Evolutionary conservation across 2,329 filamentous ascomycete genomes (phyloP), one percentile per base, ranked within the genome.

Genomic region (Venturiaceae sp.): DNA sequence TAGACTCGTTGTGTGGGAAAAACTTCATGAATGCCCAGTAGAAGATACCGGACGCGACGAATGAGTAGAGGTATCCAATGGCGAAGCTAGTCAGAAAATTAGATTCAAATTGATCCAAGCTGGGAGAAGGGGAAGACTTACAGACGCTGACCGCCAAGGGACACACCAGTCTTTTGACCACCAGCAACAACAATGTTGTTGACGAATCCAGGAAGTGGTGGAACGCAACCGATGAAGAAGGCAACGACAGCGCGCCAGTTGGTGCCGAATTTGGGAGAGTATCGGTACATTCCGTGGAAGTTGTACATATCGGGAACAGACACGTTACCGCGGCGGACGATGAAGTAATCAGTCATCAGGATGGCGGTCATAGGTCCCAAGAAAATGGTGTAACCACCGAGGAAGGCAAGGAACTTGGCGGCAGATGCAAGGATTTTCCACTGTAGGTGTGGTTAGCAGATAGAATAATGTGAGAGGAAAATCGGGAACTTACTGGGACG

Each of bases 1-100:
- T 63, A 5, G 69, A 68, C n/a, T 60, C 63, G 28, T 64, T 67
- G 8, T 68, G 64, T 26, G 68, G 67, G 19, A 71, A 74, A 53
- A 74, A 63, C 44, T 73, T 74, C 3, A 64, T 71, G 62, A 68
- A 72, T 59, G 73, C 69, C 16, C 74, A 57, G 53, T 73, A 75
- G n/a, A 67, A 64, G 32, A 69, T 56, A 23, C 69, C 58, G 6
- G 70, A 67, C 19, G 70, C 60, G 57, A 64, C 66, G 62, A 75
- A 75, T 13, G 73, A 72, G 61, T 73, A 75, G 9, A 74, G 63
- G 23, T 72, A 75, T 13, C 70, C 70, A 58, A 72, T 71, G 2
- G 71, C 71, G 59, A 75, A 75, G 26, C 71, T 71, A n/a, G n/a
- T n/a, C n/a, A 56, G 74, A 74, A 26, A 72, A 67, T 19, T 36